A percentile compares a stretch with the other conserved stretches of the same genome.
Conservation (phyloP, 257 asterid genomes). For the Petunia secreta region DNA sequence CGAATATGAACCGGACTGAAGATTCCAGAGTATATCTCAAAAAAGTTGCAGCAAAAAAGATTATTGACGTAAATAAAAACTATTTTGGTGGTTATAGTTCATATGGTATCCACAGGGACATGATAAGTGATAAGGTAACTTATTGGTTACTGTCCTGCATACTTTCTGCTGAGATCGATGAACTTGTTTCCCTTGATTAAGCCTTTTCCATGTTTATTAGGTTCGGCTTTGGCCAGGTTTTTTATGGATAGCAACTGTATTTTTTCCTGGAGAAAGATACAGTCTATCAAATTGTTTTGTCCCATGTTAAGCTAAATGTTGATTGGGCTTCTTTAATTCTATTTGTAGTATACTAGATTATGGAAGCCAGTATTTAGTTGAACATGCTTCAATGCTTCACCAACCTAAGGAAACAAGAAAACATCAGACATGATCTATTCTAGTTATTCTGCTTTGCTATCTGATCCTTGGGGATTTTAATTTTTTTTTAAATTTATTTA, state of each 20-base stretch:
- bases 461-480: neutral
- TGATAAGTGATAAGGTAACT: slow-evolving; percentile 96
- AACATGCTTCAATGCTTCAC: neutral
- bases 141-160: neutral
- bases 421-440: neutral
- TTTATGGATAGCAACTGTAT: neutral
- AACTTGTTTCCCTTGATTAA: neutral
- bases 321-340: neutral
- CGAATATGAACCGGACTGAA: neutral
- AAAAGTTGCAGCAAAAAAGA: slow-evolving; percentile 44
- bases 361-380: neutral
- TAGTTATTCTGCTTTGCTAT: neutral
- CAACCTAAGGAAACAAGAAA: neutral
- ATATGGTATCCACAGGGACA: slow-evolving; percentile 90
- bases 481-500: neutral
- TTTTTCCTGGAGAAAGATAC: neutral
- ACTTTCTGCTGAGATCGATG: neutral
- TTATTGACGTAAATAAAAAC: slow-evolving; percentile 55
- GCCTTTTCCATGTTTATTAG: neutral
- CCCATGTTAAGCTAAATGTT: neutral
- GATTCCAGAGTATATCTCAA: slow-evolving; percentile 30
- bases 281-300: neutral
- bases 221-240: neutral
- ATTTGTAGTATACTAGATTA: neutral
- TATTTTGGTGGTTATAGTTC: slow-evolving; percentile 91